Percentiles rank a stretch among this genome's conserved stretches.
These are phyloP conservation scores for Fallopia convolvulus DNA, from an alignment of 148 eudicot genomes.

Conservation along the genomic window DNA sequence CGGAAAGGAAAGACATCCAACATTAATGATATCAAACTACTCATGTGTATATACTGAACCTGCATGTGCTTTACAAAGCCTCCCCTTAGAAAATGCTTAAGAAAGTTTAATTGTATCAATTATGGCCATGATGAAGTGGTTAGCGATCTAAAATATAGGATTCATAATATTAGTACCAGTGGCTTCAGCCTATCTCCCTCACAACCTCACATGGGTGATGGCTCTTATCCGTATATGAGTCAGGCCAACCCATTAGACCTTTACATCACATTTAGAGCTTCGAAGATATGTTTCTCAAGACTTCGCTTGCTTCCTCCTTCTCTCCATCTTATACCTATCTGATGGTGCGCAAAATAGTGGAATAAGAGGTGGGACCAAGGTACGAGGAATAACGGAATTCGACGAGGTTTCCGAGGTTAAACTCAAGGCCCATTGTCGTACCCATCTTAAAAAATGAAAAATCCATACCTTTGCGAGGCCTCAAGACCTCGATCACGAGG, in stretches of 20 bases:
- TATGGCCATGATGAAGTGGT: slow-evolving; percentile 60
- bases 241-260: not conserved
- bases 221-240: not conserved
- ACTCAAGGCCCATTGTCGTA: too few species aligned
- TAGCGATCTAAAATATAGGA: too few species aligned
- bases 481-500: too few species aligned
- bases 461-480: too few species aligned
- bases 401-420: too few species aligned
- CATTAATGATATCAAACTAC: not conserved
- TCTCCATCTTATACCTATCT: not conserved
- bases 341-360: too few species aligned
- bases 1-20: not conserved
- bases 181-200: not conserved
- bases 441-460: too few species aligned
- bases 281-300: not conserved
- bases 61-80: slow-evolving; percentile 90
- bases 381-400: too few species aligned
- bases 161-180: too few species aligned
- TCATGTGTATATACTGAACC: slow-evolving; percentile 19
- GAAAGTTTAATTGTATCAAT: slow-evolving; percentile 69
- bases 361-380: too few species aligned
- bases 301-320: not conserved
- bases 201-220: not conserved
- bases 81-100: slow-evolving; percentile 72
- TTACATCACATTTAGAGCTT: not conserved